Evolutionary conservation across 179 eudicot genomes (phyloP).

Genomic region (Spergularia azorica): DNA sequence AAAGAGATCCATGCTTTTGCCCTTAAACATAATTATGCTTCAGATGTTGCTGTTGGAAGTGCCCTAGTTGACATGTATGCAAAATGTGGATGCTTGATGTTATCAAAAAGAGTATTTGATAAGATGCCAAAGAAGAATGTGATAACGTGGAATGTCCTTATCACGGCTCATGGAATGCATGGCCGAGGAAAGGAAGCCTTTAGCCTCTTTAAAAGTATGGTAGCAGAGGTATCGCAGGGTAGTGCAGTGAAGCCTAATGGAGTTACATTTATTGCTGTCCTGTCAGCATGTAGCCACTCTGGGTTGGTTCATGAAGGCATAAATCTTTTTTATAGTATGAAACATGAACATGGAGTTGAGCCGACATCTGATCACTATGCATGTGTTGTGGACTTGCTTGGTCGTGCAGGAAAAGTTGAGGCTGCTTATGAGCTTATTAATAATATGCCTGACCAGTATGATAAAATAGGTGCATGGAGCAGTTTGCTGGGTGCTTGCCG

Average conservation of each 20-base stretch:
- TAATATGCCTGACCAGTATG: slow-evolving; percentile 41
- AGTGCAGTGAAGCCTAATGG: slow-evolving; percentile 39
- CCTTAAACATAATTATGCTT: slow-evolving; percentile 36
- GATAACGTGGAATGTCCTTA: slow-evolving; percentile 54
- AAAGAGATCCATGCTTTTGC: slow-evolving; percentile 51
- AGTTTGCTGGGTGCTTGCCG: slow-evolving; percentile 62
- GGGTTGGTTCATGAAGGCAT: slow-evolving; percentile 55
- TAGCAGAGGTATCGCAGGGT: slow-evolving; percentile 25
- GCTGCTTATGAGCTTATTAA: slow-evolving; percentile 52
- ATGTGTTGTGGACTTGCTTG: slow-evolving; percentile 61
- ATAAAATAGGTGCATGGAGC: slow-evolving; percentile 55
- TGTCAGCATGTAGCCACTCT: slow-evolving; percentile 53
- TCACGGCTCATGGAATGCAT: slow-evolving; percentile 57
- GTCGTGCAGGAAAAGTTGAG: slow-evolving; percentile 55
- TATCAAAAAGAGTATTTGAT: slow-evolving; percentile 42
- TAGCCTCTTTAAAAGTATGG: slow-evolving; percentile 36
- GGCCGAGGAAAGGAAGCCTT: slow-evolving; percentile 45
- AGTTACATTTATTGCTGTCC: slow-evolving; percentile 43
- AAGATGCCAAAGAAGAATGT: slow-evolving; percentile 45
- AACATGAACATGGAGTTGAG: slow-evolving; percentile 35
- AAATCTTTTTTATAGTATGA: slow-evolving; percentile 46
- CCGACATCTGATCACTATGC: slow-evolving; percentile 61
- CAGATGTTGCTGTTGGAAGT: slow-evolving; percentile 50
- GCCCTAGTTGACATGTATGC: slow-evolving; percentile 53
- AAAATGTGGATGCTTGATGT: slow-evolving; percentile 49